Evolutionary conservation across 1,139 yeast genomes (phyloP), one percentile per base, ranked within the genome.

Genomic region (Debaryomyces psychrophilus): DNA sequence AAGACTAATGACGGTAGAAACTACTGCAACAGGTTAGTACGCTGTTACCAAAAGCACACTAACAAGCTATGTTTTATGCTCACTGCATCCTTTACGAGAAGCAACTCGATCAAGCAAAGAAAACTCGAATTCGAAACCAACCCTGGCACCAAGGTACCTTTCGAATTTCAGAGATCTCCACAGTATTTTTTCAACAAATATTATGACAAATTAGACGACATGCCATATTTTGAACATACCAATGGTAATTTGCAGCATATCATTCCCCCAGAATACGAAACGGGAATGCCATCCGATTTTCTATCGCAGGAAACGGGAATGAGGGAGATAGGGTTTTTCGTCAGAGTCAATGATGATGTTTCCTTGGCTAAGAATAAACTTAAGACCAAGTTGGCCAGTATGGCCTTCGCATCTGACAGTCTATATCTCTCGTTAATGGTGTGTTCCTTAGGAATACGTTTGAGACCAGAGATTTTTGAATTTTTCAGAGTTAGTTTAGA

Each of bases 401-500:
- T 66, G 34, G 57, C 60, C 1, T 65, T 54, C 38, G 56, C 59
- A 1, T 57, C 62, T 22, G 61, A 58, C 25, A 43, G 44, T 36
- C 17, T 45, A n/a, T 70, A 58, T 53, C 57, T 71, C 48, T 60
- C 62, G 0, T 49, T 62, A 3, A 41, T 65, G 26, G 44, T 56
- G 6, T 56, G 55, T n/a, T 58, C 62, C 0, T 37, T 69, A 27
- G 76, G 76, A 2, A 47, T 64, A 20, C 61, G 67, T 1, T 49
- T 63, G 28, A 55, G 53, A 44, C 45, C 47, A 31, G 41, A 56
- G 44, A 34, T 46, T 33, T 25, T 51, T 6, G 47, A 51, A 37
- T 72, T 67, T 53, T 69, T 67, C 58, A 61, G 76, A 43, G 78
- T 74, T 2, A 68, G 73, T 44, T 64, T 74, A 55, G 78, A 73